Evolutionary conservation across 352 stramenopile genomes (phyloP).

Genomic region (Pythium folliculosum): DNA sequence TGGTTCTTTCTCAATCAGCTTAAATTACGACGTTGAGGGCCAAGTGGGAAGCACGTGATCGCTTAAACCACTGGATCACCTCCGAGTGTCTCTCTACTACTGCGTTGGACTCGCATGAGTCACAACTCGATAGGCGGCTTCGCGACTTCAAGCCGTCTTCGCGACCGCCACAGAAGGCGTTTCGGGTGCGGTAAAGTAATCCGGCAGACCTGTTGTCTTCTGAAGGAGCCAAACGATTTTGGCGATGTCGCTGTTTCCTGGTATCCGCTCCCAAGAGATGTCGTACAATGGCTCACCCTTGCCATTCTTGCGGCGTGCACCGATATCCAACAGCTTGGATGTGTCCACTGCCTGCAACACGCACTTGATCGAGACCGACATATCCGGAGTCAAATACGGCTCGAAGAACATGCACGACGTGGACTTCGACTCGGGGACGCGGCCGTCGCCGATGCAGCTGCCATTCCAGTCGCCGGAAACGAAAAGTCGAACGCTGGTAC

Average conservation of each 20-base stretch:
- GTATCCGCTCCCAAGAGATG: slow-evolving; percentile 83
- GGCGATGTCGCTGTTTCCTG: slow-evolving; percentile 60
- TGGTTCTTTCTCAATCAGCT: slow-evolving; percentile 6
- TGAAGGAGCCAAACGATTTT: slow-evolving; percentile 81
- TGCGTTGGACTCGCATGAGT: too few species aligned
- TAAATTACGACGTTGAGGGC: slow-evolving; percentile 18
- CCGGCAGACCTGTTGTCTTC: slow-evolving; percentile 56
- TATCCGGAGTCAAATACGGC: slow-evolving; percentile 59
- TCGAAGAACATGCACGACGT: slow-evolving; percentile 77
- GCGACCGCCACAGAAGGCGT: neutral
- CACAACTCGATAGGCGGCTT: neutral
- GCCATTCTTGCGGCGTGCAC: slow-evolving; percentile 40
- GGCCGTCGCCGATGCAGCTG: slow-evolving; percentile 83
- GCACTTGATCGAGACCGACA: slow-evolving; percentile 67
- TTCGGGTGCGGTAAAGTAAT: slow-evolving; percentile 25
- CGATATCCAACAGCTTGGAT: slow-evolving; percentile 34
- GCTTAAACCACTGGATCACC: neutral
- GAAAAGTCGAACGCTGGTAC: slow-evolving; percentile 72
- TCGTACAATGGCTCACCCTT: slow-evolving; percentile 49
- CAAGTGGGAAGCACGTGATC: neutral
- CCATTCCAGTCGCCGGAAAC: slow-evolving; percentile 80
- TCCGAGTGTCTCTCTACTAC: neutral
- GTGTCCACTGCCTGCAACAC: slow-evolving; percentile 69
- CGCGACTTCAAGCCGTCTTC: neutral
- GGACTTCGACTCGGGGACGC: slow-evolving; percentile 70